Percentiles rank a stretch among this genome's conserved stretches.
These are phyloP conservation scores for Verticillium albo-atrum DNA, from an alignment of 2,329 filamentous ascomycete genomes.

Conservation along the genomic window DNA sequence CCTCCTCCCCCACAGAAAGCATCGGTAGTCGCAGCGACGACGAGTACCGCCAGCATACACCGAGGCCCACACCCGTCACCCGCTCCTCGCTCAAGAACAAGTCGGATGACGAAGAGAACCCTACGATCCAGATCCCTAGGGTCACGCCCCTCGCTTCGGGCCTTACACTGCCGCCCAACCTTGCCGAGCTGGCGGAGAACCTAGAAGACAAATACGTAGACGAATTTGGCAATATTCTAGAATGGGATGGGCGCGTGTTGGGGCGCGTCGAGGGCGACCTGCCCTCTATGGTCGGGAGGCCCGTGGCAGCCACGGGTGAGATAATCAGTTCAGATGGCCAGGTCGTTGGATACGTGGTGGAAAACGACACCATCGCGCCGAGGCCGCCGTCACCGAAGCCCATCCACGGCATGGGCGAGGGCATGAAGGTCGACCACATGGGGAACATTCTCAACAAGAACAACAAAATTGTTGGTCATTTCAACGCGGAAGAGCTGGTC, in stretches of 20 bases:
- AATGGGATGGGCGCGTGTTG: slow-evolving; percentile 43
- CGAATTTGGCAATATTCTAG: slow-evolving; percentile 50
- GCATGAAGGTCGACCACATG: slow-evolving; percentile 35
- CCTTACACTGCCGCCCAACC: slow-evolving; percentile 21
- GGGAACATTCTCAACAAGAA: slow-evolving; percentile 42
- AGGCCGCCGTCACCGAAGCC: slow-evolving; percentile 18
- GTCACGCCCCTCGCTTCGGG: slow-evolving; percentile 33
- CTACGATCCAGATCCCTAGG: slow-evolving; percentile 31
- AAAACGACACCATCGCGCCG: slow-evolving; percentile 28
- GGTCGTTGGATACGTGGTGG: slow-evolving; percentile 38
- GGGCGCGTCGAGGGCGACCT: slow-evolving; percentile 50
- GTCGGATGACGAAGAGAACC: slow-evolving; percentile 8
- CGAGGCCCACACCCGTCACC: background rate
- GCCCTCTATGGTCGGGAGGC: slow-evolving; percentile 48
- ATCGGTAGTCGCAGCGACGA: background rate
- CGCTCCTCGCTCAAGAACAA: background rate
- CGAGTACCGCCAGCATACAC: background rate
- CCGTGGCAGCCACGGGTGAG: slow-evolving; percentile 40
- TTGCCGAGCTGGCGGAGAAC: slow-evolving; percentile 29
- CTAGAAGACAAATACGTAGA: slow-evolving; percentile 45
- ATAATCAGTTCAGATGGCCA: slow-evolving; percentile 38
- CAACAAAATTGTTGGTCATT: slow-evolving; percentile 40
- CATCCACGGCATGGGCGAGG: slow-evolving; percentile 29
- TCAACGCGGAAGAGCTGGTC: slow-evolving; percentile 29
- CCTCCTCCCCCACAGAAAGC: background rate